These are phyloP conservation scores for Pseudocercospora crystallina DNA, from an alignment of 2,329 filamentous ascomycete species.

Conservation along the genomic window DNA sequence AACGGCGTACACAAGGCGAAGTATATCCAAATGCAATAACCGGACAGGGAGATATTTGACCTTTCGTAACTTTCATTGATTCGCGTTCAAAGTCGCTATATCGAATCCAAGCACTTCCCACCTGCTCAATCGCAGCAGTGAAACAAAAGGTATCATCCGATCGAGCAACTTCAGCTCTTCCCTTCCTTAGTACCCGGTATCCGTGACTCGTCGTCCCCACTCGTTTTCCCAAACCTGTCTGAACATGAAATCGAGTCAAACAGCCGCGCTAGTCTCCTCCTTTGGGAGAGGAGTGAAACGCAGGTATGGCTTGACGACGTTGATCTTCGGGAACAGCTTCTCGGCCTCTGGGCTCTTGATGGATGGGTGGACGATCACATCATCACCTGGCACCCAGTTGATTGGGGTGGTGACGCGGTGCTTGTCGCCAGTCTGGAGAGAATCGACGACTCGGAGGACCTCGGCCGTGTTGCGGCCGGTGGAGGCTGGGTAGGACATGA, in stretches of 20 bases:
- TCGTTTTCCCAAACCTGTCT: conserved; percentile 26
- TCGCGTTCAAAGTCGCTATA: too few relatives aligned
- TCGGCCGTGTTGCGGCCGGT: conserved; percentile 58
- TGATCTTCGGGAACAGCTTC: conserved; percentile 60
- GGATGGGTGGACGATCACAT: conserved; percentile 62
- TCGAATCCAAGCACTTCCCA: too few relatives aligned
- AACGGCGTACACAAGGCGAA: too few relatives aligned
- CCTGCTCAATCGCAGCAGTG: too few relatives aligned
- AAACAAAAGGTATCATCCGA: too few relatives aligned
- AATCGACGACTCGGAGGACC: conserved; percentile 53
- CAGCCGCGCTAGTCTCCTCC: conserved; percentile 55
- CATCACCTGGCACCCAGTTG: conserved; percentile 60
- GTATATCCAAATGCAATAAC: too few relatives aligned
- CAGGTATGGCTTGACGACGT: conserved; percentile 63
- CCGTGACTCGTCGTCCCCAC: conserved; percentile 19
- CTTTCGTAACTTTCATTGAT: too few relatives aligned
- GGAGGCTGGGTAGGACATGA: conserved; percentile 62
- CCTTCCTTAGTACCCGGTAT: conserved; percentile 11
- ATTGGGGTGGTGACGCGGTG: conserved; percentile 61
- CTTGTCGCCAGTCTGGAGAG: conserved; percentile 59
- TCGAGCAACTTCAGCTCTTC: too few relatives aligned
- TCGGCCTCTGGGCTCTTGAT: conserved; percentile 60
- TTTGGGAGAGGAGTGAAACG: conserved; percentile 60
- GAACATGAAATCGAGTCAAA: conserved; percentile 29
- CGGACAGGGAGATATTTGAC: too few relatives aligned